Evolutionary conservation across 1,284 basidiomycete genomes (phyloP).

Genomic region (Leccinum variabile): DNA sequence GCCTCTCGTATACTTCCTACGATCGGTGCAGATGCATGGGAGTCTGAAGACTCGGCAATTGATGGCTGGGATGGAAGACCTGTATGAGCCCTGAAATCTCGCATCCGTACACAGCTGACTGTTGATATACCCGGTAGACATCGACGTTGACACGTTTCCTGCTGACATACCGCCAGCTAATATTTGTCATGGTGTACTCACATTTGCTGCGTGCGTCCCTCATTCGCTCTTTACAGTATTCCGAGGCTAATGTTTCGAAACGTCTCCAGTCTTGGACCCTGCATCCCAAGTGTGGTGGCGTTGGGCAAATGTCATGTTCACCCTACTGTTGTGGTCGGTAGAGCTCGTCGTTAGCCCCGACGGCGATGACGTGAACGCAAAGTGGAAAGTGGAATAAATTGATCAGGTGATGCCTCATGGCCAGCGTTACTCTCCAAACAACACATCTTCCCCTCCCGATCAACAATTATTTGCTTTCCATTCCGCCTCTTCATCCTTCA

Average conservation of each 20-base stretch:
- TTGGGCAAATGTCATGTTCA: slow-evolving; percentile 86
- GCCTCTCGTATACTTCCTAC: slow-evolving; percentile 83
- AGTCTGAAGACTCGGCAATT: slow-evolving; percentile 61
- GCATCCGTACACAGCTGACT: slow-evolving; percentile 3
- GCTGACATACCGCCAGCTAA: slow-evolving; percentile 77
- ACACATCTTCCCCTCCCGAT: slow-evolving; percentile 10
- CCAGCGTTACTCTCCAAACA: slow-evolving; percentile 13
- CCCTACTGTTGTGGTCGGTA: slow-evolving; percentile 75
- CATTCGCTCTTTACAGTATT: slow-evolving; percentile 1
- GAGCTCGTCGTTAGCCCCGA: slow-evolving; percentile 78
- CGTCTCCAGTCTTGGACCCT: slow-evolving; percentile 64
- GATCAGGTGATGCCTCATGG: slow-evolving; percentile 11
- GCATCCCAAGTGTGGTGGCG: slow-evolving; percentile 89
- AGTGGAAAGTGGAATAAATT: slow-evolving; percentile 76
- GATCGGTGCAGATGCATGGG: slow-evolving; percentile 81
- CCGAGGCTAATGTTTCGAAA: not conserved
- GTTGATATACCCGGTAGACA: slow-evolving; percentile 48
- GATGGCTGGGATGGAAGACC: slow-evolving; percentile 72
- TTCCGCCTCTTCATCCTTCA: slow-evolving; percentile 56
- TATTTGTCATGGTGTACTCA: slow-evolving; percentile 84
- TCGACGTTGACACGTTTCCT: slow-evolving; percentile 70
- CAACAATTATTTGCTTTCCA: slow-evolving; percentile 68
- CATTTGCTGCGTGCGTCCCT: slow-evolving; percentile 67
- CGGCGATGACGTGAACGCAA: slow-evolving; percentile 65
- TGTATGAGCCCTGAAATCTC: slow-evolving; percentile 41